These are phyloP conservation scores for Trichoderma endophyticum DNA, from an alignment of 2,329 filamentous ascomycete genomes.

Conservation along the genomic window DNA sequence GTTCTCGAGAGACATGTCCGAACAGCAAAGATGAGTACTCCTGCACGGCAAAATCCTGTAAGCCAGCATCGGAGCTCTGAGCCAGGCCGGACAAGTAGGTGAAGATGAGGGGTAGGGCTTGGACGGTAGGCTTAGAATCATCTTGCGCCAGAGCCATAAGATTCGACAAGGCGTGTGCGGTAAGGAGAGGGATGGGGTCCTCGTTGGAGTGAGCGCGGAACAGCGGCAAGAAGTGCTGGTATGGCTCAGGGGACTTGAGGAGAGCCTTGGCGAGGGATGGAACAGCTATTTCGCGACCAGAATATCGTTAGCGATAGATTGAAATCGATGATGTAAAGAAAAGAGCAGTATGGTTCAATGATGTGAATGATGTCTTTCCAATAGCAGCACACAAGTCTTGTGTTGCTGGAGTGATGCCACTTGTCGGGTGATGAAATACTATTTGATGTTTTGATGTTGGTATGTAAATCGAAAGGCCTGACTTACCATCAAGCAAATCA, in stretches of 20 bases:
- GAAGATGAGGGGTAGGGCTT: slow-evolving; percentile 78
- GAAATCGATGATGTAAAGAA: background rate
- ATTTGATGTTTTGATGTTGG: background rate
- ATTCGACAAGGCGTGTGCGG: slow-evolving; percentile 79
- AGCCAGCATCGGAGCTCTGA: slow-evolving; percentile 79
- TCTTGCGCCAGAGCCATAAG: slow-evolving; percentile 69
- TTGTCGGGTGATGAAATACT: background rate
- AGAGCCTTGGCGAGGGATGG: slow-evolving; percentile 75
- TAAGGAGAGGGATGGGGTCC: slow-evolving; percentile 84
- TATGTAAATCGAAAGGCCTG: background rate
- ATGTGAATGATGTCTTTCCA: background rate
- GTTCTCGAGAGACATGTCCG: slow-evolving; percentile 66
- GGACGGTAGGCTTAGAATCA: slow-evolving; percentile 62
- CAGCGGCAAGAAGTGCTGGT: slow-evolving; percentile 78
- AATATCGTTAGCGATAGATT: background rate
- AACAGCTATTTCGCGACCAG: slow-evolving; percentile 55
- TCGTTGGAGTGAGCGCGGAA: slow-evolving; percentile 72
- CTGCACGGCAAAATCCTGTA: slow-evolving; percentile 94
- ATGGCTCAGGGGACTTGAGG: slow-evolving; percentile 71
- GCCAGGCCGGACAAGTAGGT: slow-evolving; percentile 81
- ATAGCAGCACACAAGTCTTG: background rate
- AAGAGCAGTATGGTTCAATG: background rate
- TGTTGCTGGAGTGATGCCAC: background rate
- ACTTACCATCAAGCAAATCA: slow-evolving; percentile 80
- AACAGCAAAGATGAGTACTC: slow-evolving; percentile 84